Conservation (phyloP, 768 basidiomycete species). For the Strobilomyces dryophilus region DNA sequence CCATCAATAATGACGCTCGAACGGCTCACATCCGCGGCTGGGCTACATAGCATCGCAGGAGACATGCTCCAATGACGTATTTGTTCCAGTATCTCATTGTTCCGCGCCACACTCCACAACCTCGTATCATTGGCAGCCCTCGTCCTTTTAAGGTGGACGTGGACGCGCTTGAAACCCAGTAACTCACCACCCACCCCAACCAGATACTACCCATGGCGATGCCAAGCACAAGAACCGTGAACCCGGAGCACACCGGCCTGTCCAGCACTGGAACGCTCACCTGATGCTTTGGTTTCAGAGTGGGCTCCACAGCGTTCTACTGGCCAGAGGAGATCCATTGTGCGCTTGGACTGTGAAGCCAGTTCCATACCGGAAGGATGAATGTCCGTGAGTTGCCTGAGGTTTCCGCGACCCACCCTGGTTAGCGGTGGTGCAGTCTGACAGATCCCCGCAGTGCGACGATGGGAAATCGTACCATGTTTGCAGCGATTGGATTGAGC, state of each 20-base stretch:
- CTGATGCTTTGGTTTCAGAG: constrained; percentile 31
- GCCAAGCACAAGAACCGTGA: constrained; percentile 20
- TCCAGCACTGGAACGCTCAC: neutral
- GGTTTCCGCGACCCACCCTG: neutral
- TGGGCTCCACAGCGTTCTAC: constrained; percentile 50
- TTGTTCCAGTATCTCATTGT: constrained; percentile 7
- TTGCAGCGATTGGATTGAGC: constrained; percentile 72
- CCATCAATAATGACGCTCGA: constrained; percentile 6
- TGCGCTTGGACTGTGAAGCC: constrained; percentile 39
- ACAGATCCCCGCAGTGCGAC: constrained; percentile 43
- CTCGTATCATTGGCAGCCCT: constrained; percentile 7
- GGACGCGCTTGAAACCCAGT: neutral
- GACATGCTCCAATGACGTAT: constrained; percentile 23
- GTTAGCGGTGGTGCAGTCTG: neutral
- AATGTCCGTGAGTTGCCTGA: constrained; percentile 50
- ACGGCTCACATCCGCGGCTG: constrained; percentile 8
- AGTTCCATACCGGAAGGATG: constrained; percentile 57
- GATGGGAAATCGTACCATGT: constrained; percentile 66
- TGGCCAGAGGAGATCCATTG: constrained; percentile 49
- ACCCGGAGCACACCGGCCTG: constrained; percentile 6
- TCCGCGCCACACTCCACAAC: constrained; percentile 17
- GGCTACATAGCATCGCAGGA: neutral
- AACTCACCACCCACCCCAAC: neutral
- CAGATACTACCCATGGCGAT: constrained; percentile 1
- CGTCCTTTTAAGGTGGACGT: constrained; percentile 13